These are phyloP conservation scores for Oligophagozyma castellii DNA, from an alignment of 1,139 yeast species.

Conservation along the genomic window DNA sequence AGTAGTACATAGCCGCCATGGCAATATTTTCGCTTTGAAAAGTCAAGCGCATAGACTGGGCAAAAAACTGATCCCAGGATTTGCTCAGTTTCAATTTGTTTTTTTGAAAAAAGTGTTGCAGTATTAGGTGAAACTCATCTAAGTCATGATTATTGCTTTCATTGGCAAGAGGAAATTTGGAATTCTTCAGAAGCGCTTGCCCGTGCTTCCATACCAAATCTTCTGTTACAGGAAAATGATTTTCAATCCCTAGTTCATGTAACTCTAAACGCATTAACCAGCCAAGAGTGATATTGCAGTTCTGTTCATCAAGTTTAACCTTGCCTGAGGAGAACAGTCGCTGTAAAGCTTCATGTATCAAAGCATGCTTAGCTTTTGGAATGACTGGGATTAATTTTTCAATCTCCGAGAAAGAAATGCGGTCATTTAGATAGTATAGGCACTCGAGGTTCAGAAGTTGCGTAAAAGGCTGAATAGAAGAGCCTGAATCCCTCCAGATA, in stretches of 20 bases:
- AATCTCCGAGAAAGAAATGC: conserved; percentile 1
- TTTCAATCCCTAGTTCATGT: neutral
- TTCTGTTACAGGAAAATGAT: conserved; percentile 4
- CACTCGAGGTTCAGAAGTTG: conserved; percentile 16
- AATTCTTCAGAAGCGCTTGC: conserved; percentile 11
- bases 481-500: neutral
- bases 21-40: conserved; percentile 22
- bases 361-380: conserved; percentile 9
- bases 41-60: conserved; percentile 17
- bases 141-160: conserved; percentile 27
- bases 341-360: conserved; percentile 8
- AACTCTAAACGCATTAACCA: conserved; percentile 1
- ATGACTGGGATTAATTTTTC: conserved; percentile 3
- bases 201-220: conserved; percentile 11
- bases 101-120: conserved; percentile 14
- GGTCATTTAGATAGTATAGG: conserved; percentile 13
- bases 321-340: conserved; percentile 5
- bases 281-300: neutral
- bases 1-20: conserved; percentile 16
- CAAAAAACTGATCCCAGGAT: conserved; percentile 17
- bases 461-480: conserved; percentile 5
- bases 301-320: conserved; percentile 4
- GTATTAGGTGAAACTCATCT: conserved; percentile 21
- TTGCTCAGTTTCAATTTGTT: neutral
- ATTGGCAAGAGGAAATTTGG: conserved; percentile 33